phyloP scores from a whole-genome alignment of 495 filamentous ascomycete species.

The Evansstolkia leycettana region DNA sequence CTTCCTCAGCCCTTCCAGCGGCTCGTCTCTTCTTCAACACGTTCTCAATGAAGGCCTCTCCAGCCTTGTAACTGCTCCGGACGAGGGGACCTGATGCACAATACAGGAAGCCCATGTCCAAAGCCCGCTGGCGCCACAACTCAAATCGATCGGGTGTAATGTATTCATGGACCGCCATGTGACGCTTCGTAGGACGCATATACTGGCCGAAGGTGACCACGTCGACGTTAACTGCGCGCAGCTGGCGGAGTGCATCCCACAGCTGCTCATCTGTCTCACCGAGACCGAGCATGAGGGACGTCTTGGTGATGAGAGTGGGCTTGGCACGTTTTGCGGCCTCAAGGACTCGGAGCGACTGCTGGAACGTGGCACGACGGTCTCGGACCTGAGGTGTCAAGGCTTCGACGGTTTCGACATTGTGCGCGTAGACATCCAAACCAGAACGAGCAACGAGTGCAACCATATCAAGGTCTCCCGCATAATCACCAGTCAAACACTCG shows the following conservation, averaged over 20 bases:
- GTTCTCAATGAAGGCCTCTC: conserved; percentile 97
- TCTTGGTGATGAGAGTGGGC: conserved; percentile 83
- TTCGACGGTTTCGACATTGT: conserved; percentile 95
- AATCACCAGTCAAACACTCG: conserved; percentile 93
- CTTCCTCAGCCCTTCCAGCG: conserved; percentile 9
- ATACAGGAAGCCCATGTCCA: conserved; percentile 94
- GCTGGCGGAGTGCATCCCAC: conserved; percentile 65
- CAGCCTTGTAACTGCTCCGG: conserved; percentile 90
- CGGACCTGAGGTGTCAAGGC: conserved; percentile 77
- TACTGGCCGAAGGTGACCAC: conserved; percentile 98
- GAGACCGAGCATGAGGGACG: conserved; percentile 89
- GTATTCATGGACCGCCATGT: conserved; percentile 93
- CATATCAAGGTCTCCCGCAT: conserved; percentile 68
- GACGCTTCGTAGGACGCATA: conserved; percentile 95
- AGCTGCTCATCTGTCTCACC: conserved; percentile 90
- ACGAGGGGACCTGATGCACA: conserved; percentile 90
- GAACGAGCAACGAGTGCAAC: conserved; percentile 70
- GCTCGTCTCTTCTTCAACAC: conserved; percentile 77
- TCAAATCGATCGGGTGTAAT: conserved; percentile 85
- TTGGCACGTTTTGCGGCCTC: conserved; percentile 66
- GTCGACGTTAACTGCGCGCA: conserved; percentile 70
- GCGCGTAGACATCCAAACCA: conserved; percentile 91
- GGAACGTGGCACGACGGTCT: conserved; percentile 81
- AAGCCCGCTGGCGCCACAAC: conserved; percentile 74
- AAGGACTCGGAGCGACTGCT: conserved; percentile 72